A percentile compares a stretch with the other conserved stretches of the same genome.
phyloP scores from a whole-genome alignment of 129 eudicot species.

The Artemisia tridentata region DNA sequence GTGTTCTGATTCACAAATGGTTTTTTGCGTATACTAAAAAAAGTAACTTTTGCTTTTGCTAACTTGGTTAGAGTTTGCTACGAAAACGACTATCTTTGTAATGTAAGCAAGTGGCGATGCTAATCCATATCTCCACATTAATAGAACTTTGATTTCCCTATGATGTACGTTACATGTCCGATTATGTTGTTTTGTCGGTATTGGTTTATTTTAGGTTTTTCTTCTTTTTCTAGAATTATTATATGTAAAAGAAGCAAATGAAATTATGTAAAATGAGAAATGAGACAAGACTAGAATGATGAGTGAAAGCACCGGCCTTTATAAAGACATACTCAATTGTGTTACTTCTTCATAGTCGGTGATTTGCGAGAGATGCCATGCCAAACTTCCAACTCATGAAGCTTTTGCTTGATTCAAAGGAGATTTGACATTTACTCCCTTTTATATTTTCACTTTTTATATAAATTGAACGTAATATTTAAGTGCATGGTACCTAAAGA shows the following conservation, averaged over 20 bases:
- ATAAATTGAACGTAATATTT: neutral
- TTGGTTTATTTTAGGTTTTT: neutral
- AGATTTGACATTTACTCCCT: constrained; percentile 8
- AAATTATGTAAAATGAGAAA: neutral
- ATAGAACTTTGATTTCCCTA: neutral
- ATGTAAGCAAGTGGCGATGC: constrained; percentile 20
- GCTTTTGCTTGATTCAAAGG: constrained; percentile 8
- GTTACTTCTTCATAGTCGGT: constrained; percentile 18
- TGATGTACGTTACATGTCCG: constrained; percentile 6
- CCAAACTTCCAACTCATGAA: constrained; percentile 5
- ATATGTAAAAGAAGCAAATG: too few relatives aligned
- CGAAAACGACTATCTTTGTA: constrained; percentile 14
- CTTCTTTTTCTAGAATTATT: neutral
- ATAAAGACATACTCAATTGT: constrained; percentile 16
- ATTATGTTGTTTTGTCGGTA: constrained; percentile 1
- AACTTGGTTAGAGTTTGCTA: constrained; percentile 1
- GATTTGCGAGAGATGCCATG: constrained; percentile 15
- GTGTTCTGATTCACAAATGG: neutral
- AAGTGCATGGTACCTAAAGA: neutral
- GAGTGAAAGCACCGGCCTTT: constrained; percentile 21
- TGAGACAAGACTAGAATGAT: neutral
- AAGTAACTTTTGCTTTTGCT: neutral
- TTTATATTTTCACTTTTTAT: neutral
- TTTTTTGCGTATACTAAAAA: constrained; percentile 3
- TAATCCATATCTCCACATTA: constrained; percentile 17